These are phyloP conservation scores for Neonectria hederae DNA, from an alignment of 2,329 filamentous ascomycete species.

Conservation along the genomic window DNA sequence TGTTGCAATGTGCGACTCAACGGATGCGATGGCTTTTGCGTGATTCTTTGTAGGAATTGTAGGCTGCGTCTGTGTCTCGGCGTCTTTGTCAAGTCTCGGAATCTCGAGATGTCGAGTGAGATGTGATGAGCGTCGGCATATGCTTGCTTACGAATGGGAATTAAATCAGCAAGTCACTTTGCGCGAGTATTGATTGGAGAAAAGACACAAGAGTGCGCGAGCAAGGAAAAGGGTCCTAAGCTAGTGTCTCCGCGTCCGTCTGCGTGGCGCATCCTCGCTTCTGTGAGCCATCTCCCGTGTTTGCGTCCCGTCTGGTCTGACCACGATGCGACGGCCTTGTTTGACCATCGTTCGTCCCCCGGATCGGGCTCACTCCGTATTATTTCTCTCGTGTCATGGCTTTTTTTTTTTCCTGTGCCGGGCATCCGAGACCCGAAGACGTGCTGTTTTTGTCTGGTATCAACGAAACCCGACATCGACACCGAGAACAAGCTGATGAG, in stretches of 20 bases:
- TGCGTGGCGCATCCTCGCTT: background rate
- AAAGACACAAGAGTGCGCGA: background rate
- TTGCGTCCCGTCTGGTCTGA: background rate
- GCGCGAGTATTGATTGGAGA: conserved; percentile 5
- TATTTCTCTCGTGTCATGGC: background rate
- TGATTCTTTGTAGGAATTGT: background rate
- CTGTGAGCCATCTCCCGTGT: background rate
- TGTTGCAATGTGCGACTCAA: background rate
- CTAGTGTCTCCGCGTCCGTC: background rate
- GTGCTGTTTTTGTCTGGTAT: background rate
- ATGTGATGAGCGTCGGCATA: background rate
- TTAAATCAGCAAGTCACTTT: background rate
- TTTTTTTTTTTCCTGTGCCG: conserved; percentile 4
- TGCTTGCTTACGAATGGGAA: background rate
- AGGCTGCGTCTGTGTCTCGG: background rate
- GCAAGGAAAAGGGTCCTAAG: background rate
- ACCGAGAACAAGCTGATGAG: background rate
- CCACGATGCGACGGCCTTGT: background rate
- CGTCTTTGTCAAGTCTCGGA: background rate
- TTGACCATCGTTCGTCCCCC: background rate
- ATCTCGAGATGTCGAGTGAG: background rate
- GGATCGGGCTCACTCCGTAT: background rate
- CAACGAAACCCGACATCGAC: background rate
- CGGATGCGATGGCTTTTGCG: background rate
- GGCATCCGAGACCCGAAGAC: conserved; percentile 5